Conservation (phyloP, 495 filamentous ascomycete genomes). For the Penicilliopsis zonata region DNA sequence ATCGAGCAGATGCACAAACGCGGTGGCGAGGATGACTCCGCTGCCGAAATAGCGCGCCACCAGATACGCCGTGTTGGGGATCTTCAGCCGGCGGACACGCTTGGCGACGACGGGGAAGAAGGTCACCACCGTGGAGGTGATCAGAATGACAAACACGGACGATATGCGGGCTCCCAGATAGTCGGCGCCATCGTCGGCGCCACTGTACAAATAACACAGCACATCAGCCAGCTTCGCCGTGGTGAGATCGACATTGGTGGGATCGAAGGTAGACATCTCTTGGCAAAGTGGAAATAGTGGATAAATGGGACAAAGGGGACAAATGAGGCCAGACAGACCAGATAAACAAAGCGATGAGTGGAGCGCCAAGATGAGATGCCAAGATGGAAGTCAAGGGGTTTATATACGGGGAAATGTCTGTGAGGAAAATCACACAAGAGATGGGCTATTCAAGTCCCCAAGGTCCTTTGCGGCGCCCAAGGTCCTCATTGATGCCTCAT, state of each 20-base stretch:
- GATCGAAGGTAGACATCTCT: conserved; percentile 17
- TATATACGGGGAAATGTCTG: too few relatives aligned
- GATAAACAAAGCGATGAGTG: too few relatives aligned
- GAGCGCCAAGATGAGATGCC: too few relatives aligned
- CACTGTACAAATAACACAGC: conserved; percentile 18
- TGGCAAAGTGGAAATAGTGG: too few relatives aligned
- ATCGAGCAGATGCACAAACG: conserved; percentile 45
- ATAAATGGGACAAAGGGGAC: too few relatives aligned
- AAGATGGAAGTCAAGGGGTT: too few relatives aligned
- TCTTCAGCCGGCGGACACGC: conserved; percentile 36
- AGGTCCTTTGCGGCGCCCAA: too few relatives aligned
- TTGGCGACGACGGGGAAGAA: conserved; percentile 54
- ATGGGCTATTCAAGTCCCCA: too few relatives aligned
- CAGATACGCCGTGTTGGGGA: conserved; percentile 55
- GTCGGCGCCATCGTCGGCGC: conserved; percentile 28
- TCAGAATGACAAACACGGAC: conserved; percentile 28
- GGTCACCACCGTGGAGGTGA: conserved; percentile 27
- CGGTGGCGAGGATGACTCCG: conserved; percentile 59
- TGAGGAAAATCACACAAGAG: too few relatives aligned
- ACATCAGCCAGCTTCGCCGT: conserved; percentile 20
- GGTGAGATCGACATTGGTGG: conserved; percentile 19
- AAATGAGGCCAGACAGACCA: too few relatives aligned
- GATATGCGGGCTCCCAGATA: conserved; percentile 27
- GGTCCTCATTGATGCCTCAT: too few relatives aligned
- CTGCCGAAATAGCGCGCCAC: conserved; percentile 60